These are phyloP conservation scores for Lactuca saligna DNA, from an alignment of 129 eudicot species.

Conservation along the genomic window DNA sequence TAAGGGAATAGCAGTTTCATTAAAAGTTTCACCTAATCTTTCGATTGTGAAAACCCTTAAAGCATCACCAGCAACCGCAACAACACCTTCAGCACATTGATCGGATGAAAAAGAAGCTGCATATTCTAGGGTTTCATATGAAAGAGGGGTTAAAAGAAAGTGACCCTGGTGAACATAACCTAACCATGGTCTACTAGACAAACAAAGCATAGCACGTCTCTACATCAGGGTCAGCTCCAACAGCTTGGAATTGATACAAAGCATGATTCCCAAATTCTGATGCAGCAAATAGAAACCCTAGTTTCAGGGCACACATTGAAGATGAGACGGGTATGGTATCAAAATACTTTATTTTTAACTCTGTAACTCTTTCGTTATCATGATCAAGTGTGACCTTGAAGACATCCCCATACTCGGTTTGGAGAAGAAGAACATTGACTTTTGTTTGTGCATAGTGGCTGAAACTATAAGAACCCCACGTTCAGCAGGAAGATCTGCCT, in stretches of 20 bases:
- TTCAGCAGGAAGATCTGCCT: constrained; percentile 88
- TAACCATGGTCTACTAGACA: constrained; percentile 99
- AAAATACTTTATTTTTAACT: constrained; percentile 87
- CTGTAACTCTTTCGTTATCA: constrained; percentile 77
- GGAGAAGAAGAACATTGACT: constrained; percentile 85
- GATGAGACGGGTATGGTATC: constrained; percentile 93
- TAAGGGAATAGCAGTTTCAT: constrained; percentile 88
- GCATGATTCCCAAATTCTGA: constrained; percentile 99
- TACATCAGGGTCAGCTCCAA: constrained; percentile 95
- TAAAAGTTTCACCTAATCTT: constrained; percentile 93
- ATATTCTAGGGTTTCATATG: constrained; percentile 88
- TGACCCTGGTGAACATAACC: constrained; percentile 98
- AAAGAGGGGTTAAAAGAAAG: constrained; percentile 85
- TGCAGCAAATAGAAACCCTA: constrained; percentile 91
- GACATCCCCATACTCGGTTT: constrained; percentile 92
- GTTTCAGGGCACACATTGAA: constrained; percentile 85
- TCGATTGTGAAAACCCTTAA: constrained; percentile 91
- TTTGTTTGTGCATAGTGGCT: constrained; percentile 94
- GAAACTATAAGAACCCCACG: constrained; percentile 97
- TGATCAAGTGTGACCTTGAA: constrained; percentile 92
- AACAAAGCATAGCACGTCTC: constrained; percentile 95
- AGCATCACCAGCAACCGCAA: constrained; percentile 97
- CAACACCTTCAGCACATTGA: constrained; percentile 99
- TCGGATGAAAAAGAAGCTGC: constrained; percentile 97
- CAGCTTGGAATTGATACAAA: constrained; percentile 89